A percentile compares a stretch with the other conserved stretches of the same genome.
Conservation (phyloP, 306 rosid genomes). For the Cucurbita moschata region DNA sequence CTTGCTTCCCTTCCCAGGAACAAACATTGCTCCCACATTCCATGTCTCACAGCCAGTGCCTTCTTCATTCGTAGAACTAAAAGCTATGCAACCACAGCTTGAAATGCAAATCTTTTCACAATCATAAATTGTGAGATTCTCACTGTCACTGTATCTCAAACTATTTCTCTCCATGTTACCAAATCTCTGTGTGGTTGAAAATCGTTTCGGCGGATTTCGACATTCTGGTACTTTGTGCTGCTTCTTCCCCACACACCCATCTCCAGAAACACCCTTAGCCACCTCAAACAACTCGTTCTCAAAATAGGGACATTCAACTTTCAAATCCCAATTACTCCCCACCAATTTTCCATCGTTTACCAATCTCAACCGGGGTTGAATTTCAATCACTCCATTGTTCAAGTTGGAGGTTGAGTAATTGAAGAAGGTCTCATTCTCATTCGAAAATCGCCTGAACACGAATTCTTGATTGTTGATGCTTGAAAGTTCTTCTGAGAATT, state of each 20-base stretch:
- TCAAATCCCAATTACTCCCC: background rate
- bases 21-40: background rate
- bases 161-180: slow-evolving; percentile 5
- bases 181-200: background rate
- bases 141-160: background rate
- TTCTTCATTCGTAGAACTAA: slow-evolving; percentile 4
- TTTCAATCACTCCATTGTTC: background rate
- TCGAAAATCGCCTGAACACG: slow-evolving; percentile 4
- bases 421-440: slow-evolving; percentile 16
- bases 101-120: slow-evolving; percentile 7
- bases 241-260: slow-evolving; percentile 6
- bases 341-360: background rate
- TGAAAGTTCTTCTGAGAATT: background rate
- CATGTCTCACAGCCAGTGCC: slow-evolving; percentile 16
- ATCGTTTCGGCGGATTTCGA: background rate
- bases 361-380: slow-evolving; percentile 1
- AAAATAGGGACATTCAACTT: slow-evolving; percentile 3
- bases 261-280: background rate
- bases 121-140: slow-evolving; percentile 7
- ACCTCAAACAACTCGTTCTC: background rate
- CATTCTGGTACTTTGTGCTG: slow-evolving; percentile 3
- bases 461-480: background rate
- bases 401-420: background rate
- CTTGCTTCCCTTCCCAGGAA: background rate
- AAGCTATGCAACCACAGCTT: slow-evolving; percentile 11